These are phyloP conservation scores for Penicillium psychrosexuale DNA, from an alignment of 2,329 filamentous ascomycete species.

Conservation along the genomic window DNA sequence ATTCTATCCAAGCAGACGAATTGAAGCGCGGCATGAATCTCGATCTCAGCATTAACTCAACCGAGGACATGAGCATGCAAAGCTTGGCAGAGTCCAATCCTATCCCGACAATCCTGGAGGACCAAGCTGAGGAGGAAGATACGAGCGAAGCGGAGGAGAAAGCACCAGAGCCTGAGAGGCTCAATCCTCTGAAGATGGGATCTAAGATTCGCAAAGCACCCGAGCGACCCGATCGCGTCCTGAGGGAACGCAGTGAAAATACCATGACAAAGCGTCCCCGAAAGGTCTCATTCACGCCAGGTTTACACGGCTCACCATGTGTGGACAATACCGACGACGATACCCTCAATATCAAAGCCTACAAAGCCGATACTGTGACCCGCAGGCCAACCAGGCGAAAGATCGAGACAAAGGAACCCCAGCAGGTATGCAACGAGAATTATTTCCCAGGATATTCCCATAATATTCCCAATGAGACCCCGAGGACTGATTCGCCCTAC, in stretches of 20 bases:
- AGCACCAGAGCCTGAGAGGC: slow-evolving; percentile 3
- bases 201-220: slow-evolving; percentile 25
- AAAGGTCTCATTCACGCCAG: slow-evolving; percentile 41
- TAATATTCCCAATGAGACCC: background rate
- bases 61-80: slow-evolving; percentile 19
- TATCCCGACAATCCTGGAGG: slow-evolving; percentile 34
- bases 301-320: slow-evolving; percentile 28
- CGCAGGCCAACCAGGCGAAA: slow-evolving; percentile 28
- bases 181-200: slow-evolving; percentile 12
- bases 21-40: slow-evolving; percentile 45
- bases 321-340: slow-evolving; percentile 32
- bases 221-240: slow-evolving; percentile 27
- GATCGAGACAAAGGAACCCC: slow-evolving; percentile 28
- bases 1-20: slow-evolving; percentile 43
- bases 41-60: slow-evolving; percentile 33
- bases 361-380: slow-evolving; percentile 31
- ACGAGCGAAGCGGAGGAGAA: slow-evolving; percentile 28
- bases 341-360: slow-evolving; percentile 34
- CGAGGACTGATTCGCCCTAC: slow-evolving; percentile 8
- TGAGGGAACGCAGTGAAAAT: slow-evolving; percentile 40
- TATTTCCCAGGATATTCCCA: background rate
- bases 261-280: slow-evolving; percentile 29
- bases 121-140: slow-evolving; percentile 27
- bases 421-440: slow-evolving; percentile 27
- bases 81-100: slow-evolving; percentile 20